These are phyloP conservation scores for Blastomyces parvus DNA, from an alignment of 2,329 filamentous ascomycete species.

Conservation along the genomic window DNA sequence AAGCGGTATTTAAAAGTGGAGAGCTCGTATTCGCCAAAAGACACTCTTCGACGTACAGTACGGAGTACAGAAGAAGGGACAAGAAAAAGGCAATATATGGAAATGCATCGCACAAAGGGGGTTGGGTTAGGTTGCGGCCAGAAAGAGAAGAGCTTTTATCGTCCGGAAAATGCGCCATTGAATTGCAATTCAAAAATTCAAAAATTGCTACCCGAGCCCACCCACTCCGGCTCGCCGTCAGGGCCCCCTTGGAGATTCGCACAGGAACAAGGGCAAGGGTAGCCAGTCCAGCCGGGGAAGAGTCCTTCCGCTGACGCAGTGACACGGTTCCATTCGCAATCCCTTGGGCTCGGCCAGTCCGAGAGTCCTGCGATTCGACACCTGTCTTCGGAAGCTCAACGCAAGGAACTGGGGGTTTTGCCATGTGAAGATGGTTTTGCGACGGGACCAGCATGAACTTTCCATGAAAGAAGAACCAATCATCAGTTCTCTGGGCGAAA, in stretches of 20 bases:
- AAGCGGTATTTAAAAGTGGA: not conserved
- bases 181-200: no score
- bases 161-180: no score
- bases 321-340: not conserved
- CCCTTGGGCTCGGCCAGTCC: not conserved
- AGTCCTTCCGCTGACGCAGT: not conserved
- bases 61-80: not conserved
- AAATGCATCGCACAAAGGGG: not conserved
- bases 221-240: not conserved
- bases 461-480: not conserved
- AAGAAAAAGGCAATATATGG: not conserved
- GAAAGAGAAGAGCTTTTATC: no score
- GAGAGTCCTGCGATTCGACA: not conserved
- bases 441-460: conserved; percentile 4
- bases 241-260: not conserved
- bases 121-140: no score
- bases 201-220: not conserved
- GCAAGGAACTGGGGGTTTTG: not conserved
- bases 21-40: not conserved
- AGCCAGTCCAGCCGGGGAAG: not conserved
- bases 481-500: not conserved
- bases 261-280: not conserved
- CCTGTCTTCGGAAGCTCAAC: not conserved
- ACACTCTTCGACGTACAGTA: no score
- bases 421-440: not conserved